phyloP scores from a whole-genome alignment of 1,284 basidiomycete species.

The Inonotus hispidus region DNA sequence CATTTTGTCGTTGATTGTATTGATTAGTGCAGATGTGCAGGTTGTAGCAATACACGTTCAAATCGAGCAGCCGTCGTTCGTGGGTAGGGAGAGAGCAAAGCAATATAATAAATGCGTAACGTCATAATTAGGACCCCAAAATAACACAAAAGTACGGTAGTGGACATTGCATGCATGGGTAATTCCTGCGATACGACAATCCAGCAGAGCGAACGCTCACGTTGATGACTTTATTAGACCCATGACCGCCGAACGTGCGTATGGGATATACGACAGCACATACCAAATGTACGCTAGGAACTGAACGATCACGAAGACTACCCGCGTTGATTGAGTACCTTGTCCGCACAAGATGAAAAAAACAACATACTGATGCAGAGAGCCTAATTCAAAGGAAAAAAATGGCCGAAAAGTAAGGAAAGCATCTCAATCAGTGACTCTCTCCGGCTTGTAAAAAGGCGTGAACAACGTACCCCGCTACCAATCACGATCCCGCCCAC shows the following conservation, averaged over 20 bases:
- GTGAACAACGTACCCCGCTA: conserved; percentile 49
- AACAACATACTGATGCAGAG: conserved; percentile 42
- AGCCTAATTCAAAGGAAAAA: conserved; percentile 27
- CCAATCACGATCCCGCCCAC: conserved; percentile 72
- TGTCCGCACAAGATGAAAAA: conserved; percentile 10
- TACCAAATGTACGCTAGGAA: conserved; percentile 86
- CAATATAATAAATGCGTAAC: conserved; percentile 2
- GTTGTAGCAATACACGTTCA: conserved; percentile 4
- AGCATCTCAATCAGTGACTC: conserved; percentile 29
- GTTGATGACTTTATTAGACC: background rate
- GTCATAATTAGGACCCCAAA: background rate
- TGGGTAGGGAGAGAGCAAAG: background rate
- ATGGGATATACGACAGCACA: conserved; percentile 80
- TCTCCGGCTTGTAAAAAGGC: conserved; percentile 27
- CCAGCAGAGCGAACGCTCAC: background rate
- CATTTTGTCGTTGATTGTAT: background rate
- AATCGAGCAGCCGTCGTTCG: background rate
- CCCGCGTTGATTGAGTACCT: background rate
- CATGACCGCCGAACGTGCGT: conserved; percentile 67
- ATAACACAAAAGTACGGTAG: background rate
- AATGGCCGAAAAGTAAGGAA: background rate
- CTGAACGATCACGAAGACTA: conserved; percentile 84
- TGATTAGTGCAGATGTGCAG: background rate
- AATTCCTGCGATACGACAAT: background rate
- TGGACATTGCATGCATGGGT: background rate